phyloP scores from a whole-genome alignment of 331 rosid genomes.

The Malus hybrid region DNA sequence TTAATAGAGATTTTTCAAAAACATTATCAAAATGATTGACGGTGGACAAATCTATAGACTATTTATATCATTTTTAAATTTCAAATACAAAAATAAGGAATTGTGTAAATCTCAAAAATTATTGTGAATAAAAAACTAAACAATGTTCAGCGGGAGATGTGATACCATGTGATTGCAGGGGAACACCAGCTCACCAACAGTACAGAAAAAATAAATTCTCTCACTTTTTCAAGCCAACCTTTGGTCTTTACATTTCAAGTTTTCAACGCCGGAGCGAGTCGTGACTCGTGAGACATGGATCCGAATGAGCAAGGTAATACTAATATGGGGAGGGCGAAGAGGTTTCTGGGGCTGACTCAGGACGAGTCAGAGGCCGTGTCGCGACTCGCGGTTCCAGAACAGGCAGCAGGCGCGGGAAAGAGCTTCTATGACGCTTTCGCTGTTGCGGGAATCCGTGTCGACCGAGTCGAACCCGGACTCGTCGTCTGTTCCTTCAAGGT shows the following conservation, averaged over 20 bases:
- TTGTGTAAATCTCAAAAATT: too few species aligned
- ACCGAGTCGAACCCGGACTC: conserved; percentile 62
- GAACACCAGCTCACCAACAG: too few species aligned
- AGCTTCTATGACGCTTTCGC: conserved; percentile 51
- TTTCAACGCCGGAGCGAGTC: not conserved
- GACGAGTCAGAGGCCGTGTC: conserved; percentile 40
- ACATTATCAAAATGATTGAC: too few species aligned
- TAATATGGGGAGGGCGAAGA: conserved; percentile 39
- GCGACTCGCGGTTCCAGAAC: conserved; percentile 30
- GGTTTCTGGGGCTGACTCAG: conserved; percentile 24
- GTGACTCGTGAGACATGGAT: not conserved
- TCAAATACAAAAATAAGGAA: fast-evolving
- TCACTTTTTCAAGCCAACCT: not conserved
- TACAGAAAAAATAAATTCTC: not conserved
- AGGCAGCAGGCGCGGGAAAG: conserved; percentile 6
- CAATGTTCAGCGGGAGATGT: too few species aligned
- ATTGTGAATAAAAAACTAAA: too few species aligned
- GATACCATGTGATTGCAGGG: too few species aligned
- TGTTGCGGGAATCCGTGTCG: conserved; percentile 61
- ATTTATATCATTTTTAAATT: too few species aligned
- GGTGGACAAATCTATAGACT: too few species aligned
- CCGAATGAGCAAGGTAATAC: not conserved
- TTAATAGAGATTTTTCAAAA: too few species aligned
- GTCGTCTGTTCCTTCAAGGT: conserved; percentile 52
- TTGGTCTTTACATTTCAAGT: not conserved